Conservation (phyloP, 225 moss, liverwort and hornwort species). For the Sphagnum contortum region DNA sequence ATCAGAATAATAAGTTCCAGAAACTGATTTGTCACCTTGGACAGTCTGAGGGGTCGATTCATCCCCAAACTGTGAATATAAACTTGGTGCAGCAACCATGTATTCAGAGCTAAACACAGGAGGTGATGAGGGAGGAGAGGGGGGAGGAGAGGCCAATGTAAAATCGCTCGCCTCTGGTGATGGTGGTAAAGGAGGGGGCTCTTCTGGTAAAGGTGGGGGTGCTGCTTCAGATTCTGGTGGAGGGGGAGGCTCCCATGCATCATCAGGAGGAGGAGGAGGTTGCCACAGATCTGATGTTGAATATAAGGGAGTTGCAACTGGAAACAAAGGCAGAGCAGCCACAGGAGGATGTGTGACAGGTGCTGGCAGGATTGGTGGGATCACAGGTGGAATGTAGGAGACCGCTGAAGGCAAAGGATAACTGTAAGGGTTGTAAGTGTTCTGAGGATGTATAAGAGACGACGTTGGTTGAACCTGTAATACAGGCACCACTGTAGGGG, state of each 20-base stretch:
- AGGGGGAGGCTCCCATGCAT: conserved; percentile 59
- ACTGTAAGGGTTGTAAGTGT: conserved; percentile 6
- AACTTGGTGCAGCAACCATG: neutral
- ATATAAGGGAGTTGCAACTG: conserved; percentile 23
- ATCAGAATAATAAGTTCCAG: conserved; percentile 16
- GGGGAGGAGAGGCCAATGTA: conserved; percentile 1
- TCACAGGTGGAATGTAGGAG: conserved; percentile 12
- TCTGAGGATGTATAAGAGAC: conserved; percentile 3
- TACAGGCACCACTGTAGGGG: conserved; percentile 13
- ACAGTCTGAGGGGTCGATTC: conserved; percentile 16
- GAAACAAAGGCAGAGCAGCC: conserved; percentile 26
- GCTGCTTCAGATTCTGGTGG: conserved; percentile 47
- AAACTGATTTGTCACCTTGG: neutral
- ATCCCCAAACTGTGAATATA: conserved; percentile 16
- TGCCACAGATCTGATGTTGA: conserved; percentile 45
- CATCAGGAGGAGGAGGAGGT: conserved; percentile 61
- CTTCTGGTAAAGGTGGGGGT: conserved; percentile 55
- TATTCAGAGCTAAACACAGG: too few relatives aligned
- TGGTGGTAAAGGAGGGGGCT: conserved; percentile 26
- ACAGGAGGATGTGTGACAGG: conserved; percentile 17
- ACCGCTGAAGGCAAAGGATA: conserved; percentile 14
- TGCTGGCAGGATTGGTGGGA: conserved; percentile 16
- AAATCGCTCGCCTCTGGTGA: conserved; percentile 10
- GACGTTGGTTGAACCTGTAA: conserved; percentile 11
- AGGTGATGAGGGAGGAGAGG: conserved; percentile 3